phyloP scores from a whole-genome alignment of 768 basidiomycete species.

The Boletus rubroflammeus region DNA sequence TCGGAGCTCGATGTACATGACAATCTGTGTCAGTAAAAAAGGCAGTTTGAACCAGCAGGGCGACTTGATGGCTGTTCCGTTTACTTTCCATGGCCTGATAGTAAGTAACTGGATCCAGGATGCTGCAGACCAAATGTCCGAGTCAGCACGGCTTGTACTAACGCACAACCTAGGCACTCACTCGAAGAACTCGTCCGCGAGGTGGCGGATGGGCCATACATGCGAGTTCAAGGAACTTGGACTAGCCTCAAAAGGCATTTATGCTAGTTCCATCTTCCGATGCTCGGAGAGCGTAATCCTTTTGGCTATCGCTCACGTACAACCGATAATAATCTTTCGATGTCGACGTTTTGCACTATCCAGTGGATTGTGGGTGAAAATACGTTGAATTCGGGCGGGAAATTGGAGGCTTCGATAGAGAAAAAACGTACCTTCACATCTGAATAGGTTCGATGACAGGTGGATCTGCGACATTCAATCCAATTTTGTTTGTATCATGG shows the following conservation, averaged over 20 bases:
- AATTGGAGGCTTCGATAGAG: neutral
- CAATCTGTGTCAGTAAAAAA: neutral
- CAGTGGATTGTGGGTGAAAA: neutral
- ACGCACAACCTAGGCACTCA: neutral
- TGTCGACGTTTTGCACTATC: conserved; percentile 1
- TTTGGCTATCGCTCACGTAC: neutral
- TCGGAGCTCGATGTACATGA: neutral
- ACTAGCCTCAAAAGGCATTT: neutral
- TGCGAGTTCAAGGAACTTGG: neutral
- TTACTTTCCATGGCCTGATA: neutral
- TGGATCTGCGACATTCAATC: neutral
- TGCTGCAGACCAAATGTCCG: no score
- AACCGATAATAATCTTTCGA: conserved; percentile 1
- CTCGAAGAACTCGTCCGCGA: neutral
- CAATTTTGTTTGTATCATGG: neutral
- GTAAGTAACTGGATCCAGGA: no score
- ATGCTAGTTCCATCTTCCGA: conserved; percentile 3
- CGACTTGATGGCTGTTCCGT: neutral
- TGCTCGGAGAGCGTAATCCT: neutral
- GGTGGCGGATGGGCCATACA: conserved; percentile 1
- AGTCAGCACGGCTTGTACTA: neutral
- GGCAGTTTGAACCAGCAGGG: neutral
- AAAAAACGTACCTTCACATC: neutral
- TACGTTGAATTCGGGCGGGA: neutral
- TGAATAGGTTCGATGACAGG: neutral